phyloP scores from a whole-genome alignment of 2,329 filamentous ascomycete genomes.

The Metarhizium rileyi region DNA sequence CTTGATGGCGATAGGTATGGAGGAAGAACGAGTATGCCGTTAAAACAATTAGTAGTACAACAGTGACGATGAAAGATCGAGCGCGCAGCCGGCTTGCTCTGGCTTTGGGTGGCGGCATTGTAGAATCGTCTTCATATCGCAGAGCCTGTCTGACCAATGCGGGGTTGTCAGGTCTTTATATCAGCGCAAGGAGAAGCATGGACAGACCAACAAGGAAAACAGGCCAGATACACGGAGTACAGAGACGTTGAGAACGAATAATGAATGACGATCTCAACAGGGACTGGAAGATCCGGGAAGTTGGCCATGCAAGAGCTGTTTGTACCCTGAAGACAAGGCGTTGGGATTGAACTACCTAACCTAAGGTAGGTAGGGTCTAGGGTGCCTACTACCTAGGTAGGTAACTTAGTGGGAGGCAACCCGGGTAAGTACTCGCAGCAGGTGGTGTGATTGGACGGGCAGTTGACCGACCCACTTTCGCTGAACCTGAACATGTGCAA shows the following conservation, averaged over 20 bases:
- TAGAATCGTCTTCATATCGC: conserved; percentile 11
- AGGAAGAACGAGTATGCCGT: conserved; percentile 34
- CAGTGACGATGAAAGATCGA: conserved; percentile 39
- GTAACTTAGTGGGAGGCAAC: background rate
- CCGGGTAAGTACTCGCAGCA: background rate
- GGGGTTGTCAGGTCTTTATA: background rate
- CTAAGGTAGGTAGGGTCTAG: too few species aligned
- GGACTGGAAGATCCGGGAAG: background rate
- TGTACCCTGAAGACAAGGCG: background rate
- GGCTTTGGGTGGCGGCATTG: conserved; percentile 9
- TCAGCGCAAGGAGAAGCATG: background rate
- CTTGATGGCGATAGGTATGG: conserved; percentile 11
- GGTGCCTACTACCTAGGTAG: too few species aligned
- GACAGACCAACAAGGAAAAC: background rate
- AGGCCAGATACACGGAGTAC: background rate
- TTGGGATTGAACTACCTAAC: conserved; percentile 1
- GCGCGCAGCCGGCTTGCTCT: conserved; percentile 30
- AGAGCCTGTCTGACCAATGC: background rate
- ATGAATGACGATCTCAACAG: background rate
- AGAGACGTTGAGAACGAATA: background rate
- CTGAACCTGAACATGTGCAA: too few species aligned
- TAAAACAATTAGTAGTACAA: conserved; percentile 36
- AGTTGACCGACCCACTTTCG: background rate
- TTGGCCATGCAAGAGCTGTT: background rate
- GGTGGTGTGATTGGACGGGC: conserved; percentile 1